These are phyloP conservation scores for Lodderomyces beijingensis DNA, from an alignment of 1,139 yeast species.

Conservation along the genomic window DNA sequence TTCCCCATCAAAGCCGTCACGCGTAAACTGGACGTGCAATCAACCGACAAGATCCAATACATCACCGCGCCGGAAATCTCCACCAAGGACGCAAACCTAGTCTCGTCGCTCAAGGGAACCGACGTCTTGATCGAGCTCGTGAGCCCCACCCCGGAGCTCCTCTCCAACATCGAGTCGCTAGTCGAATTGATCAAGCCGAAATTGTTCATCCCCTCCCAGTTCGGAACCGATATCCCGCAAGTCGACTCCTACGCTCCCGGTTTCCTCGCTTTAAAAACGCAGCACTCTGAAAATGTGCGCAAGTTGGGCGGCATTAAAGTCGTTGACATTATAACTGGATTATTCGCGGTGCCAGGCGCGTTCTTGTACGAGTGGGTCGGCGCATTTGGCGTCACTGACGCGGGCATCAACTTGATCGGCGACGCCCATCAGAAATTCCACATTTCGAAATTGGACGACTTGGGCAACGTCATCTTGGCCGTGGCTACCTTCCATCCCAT, in stretches of 20 bases:
- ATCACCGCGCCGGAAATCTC: slow-evolving; percentile 25
- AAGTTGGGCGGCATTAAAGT: slow-evolving; percentile 34
- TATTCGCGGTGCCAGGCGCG: slow-evolving; percentile 41
- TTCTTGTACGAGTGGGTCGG: slow-evolving; percentile 31
- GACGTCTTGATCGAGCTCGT: slow-evolving; percentile 50
- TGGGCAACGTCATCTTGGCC: slow-evolving; percentile 44
- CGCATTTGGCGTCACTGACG: slow-evolving; percentile 33
- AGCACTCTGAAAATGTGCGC: slow-evolving; percentile 38
- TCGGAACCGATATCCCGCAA: slow-evolving; percentile 41
- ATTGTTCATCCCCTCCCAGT: slow-evolving; percentile 60
- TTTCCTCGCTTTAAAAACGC: slow-evolving; percentile 32
- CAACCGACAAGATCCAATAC: slow-evolving; percentile 40
- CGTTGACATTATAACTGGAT: slow-evolving; percentile 42
- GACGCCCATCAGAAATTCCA: slow-evolving; percentile 30
- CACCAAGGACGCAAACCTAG: slow-evolving; percentile 17
- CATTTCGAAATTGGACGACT: slow-evolving; percentile 37
- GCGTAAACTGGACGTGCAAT: slow-evolving; percentile 33
- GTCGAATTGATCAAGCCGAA: slow-evolving; percentile 43
- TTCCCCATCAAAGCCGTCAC: slow-evolving; percentile 52
- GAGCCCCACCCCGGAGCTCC: slow-evolving; percentile 22
- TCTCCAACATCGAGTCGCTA: slow-evolving; percentile 26
- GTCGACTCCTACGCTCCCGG: slow-evolving; percentile 26
- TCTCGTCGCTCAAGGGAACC: slow-evolving; percentile 31
- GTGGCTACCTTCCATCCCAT: slow-evolving; percentile 31
- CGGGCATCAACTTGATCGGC: slow-evolving; percentile 40